Base-by-base conservation (phyloP, 108 stramenopile species). In the Pinguiococcus pyrenoidosus region DNA sequence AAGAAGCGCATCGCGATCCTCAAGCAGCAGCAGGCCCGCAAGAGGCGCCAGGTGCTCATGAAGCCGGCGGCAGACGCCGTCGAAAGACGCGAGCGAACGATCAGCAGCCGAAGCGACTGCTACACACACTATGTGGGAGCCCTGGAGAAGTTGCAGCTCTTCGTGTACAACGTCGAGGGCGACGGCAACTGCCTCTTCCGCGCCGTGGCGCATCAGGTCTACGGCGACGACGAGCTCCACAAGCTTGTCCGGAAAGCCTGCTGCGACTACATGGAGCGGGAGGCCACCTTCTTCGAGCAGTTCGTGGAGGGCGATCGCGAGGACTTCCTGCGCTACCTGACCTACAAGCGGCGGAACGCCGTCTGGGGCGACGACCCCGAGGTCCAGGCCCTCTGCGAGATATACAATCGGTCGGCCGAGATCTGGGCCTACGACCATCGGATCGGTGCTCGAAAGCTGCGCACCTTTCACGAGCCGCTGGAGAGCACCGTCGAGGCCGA, bases 171-270 rank as follows among this genome's bases (percentile, higher is more conserved):
- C 7, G 47, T 74, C 13, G 78, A 72, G 29, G 87, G 89, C 13
- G 95, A 97, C 61, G 95, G 95, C 0, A 97, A 97, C 51, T 94
- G 95, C 56, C 56, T 97, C 37, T 97, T 97, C 59, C 81, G 95
- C 2, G 77, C 91, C 32, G 78, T 94, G 6, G 64, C 81, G 29
- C 69, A 92, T 37, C 95, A 97, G 71, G 80, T 97, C 0, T 97
- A 97, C 63, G 92, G 95, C 9, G 82, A 82, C 44, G 67, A 80
- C 10, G 55, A 51, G 3, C 82, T 78, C 75, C 92, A 97, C 57
- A 40, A 20, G 10, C 53, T 80, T 33, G 81, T 91, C 14, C 84
- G 95, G 2, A 53, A 62, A 24, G 65, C 61, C n/a, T 84, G 83
- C 54, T 57, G 87, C 51, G 87, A 89, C 56, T 89, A 81, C 63